Base-by-base conservation (phyloP, 2,329 filamentous ascomycete species). In the Sordariomycetes sp. region DNA sequence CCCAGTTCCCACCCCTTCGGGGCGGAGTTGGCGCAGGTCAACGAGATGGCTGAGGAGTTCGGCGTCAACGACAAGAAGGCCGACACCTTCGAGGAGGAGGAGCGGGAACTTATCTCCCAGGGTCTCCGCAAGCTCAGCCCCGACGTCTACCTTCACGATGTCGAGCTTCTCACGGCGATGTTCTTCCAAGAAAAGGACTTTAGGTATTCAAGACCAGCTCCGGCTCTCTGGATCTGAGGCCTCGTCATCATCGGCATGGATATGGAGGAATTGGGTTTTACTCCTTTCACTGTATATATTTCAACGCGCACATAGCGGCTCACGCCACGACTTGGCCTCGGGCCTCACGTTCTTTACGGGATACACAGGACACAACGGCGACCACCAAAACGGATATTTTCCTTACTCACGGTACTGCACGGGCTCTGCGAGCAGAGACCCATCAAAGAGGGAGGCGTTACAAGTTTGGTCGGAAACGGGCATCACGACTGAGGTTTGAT, bases 31-130 rank as follows among this genome's bases (percentile, higher is more conserved):
- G 90, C 90, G 59, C 88, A 97, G 72, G 89, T 97, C 25, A 90
- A 91, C 57, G 94, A 97, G 72, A 81, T 97, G 18, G 93, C 88
- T 0, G 94, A 97, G 73, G 92, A 97, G 71, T 93, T 90, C 64
- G 84, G 85, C 50, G 78, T 84, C 34, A 79, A 80, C 62, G 79
- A 83, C 43, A 73, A 79, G 61, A 69, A 81, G 60, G 78, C 79
- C n/a, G 76, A 84, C 53, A 74, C 86, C 46, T 74, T 86, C 48
- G 87, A 92, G 52, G 88, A 90, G 58, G 90, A 95, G 70, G 80
- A 89, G 66, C 76, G 82, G 63, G 82, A 86, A 60, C 82, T 97
- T 68, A 71, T 79, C 60, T 77, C 80, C 25, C 83, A 82, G 61
- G 90, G 89, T 2, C 79, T 97, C 6, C 79, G 78, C 65, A 88